Evolutionary conservation across 164 flowering plant genomes (phyloP), one percentile per base, ranked within the genome.

Genomic region (Vitis cinerea): DNA sequence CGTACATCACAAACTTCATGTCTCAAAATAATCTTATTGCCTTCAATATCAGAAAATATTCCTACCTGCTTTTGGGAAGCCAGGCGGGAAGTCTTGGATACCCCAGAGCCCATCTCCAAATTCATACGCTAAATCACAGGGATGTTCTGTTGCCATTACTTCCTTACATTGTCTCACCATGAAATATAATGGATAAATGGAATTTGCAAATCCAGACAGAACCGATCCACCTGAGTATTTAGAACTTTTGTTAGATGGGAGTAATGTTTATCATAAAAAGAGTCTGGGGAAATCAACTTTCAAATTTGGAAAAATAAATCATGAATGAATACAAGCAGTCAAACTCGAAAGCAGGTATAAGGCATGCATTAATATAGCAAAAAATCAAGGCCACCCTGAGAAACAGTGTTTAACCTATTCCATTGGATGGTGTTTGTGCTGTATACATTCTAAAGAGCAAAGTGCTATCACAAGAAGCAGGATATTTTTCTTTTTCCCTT

Each of bases 131-230:
- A 86, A 71, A 80, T 90, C 94, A 83, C 93, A 90, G 29, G 97
- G 94, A 75, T 90, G 85, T 74, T 87, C 94, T 50, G 97, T 92
- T 51, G 94, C 60, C 92, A 92, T 82, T 53, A 92, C 88, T 83
- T 92, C 93, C 73, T 74, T 80, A 9, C 66, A 59, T 27, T 88
- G 64, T 63, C 55, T 84, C 64, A 88, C 86, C 15, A 58, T 77
- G 55, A 91, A 91, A 70, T 91, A 91, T 59, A 89, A 67, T 49
- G 97, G 97, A 72, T 78, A 48, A 50, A 69, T 60, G 57, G 83
- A 79, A 64, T 79, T 82, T 37, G 79, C 52, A 55, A 88, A 59
- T 71, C 79, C 70, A 51, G 71, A 52, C 29, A 88, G 63, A 58
- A 81, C 5, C 6, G 86, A 75, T 63, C 82, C 88, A 67, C 84